Evolutionary conservation across 2,329 filamentous ascomycete species (phyloP).

Genomic region (Neospermospora avenae): DNA sequence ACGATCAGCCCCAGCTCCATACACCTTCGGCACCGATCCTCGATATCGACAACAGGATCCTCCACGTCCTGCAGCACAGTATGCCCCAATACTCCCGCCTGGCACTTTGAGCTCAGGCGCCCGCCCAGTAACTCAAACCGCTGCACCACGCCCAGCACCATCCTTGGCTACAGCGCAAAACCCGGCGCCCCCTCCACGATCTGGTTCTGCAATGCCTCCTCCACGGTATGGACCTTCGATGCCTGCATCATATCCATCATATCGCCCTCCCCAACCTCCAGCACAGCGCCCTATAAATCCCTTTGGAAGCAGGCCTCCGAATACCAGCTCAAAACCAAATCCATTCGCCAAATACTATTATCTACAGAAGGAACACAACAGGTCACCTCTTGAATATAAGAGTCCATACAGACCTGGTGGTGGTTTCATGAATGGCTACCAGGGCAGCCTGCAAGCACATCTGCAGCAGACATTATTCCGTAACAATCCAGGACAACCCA

Average conservation of each 20-base stretch:
- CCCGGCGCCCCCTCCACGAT: not conserved
- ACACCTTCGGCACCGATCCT: slow-evolving; percentile 34
- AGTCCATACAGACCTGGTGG: slow-evolving; percentile 55
- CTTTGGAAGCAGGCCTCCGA: slow-evolving; percentile 25
- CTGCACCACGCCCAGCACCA: not conserved
- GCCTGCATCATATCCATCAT: slow-evolving; percentile 14
- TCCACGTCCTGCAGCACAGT: not conserved
- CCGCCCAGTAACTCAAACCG: not conserved
- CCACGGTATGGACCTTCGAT: not conserved
- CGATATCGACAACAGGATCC: slow-evolving; percentile 19
- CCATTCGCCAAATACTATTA: slow-evolving; percentile 42
- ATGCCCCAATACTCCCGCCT: not conserved
- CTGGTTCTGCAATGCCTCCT: not conserved
- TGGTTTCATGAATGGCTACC: slow-evolving; percentile 60
- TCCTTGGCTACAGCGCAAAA: not conserved
- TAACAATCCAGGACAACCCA: slow-evolving; percentile 14
- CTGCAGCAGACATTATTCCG: slow-evolving; percentile 31
- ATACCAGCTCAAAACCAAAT: slow-evolving; percentile 19
- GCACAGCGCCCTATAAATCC: slow-evolving; percentile 24
- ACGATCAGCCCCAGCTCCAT: slow-evolving; percentile 26
- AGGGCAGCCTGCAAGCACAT: slow-evolving; percentile 40
- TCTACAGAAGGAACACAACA: slow-evolving; percentile 58
- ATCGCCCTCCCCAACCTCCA: slow-evolving; percentile 18
- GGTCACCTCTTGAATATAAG: slow-evolving; percentile 53
- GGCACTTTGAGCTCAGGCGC: not conserved